These are phyloP conservation scores for Avena insularis DNA, from an alignment of 176 grass and related monocot genomes.

Conservation along the genomic window DNA sequence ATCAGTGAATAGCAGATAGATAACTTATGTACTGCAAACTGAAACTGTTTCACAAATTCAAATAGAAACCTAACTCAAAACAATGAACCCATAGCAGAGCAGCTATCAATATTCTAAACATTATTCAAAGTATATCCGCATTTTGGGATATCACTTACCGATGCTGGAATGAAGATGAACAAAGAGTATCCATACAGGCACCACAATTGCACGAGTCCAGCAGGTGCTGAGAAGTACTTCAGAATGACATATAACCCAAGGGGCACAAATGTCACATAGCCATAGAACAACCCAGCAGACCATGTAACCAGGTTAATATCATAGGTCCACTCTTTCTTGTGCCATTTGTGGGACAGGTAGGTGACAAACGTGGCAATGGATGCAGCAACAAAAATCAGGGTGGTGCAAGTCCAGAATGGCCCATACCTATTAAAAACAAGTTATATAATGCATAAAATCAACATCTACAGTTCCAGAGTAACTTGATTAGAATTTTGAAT, in stretches of 20 bases:
- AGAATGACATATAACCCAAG: constrained; percentile 89
- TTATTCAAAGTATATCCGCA: background rate
- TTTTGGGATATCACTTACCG: constrained; percentile 54
- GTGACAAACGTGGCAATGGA: constrained; percentile 97
- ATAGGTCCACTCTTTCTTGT: constrained; percentile 95
- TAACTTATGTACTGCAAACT: constrained; percentile 20
- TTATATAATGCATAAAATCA: constrained; percentile 25
- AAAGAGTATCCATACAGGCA: constrained; percentile 97
- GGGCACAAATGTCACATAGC: constrained; percentile 91
- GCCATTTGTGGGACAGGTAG: constrained; percentile 92
- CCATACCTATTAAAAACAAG: constrained; percentile 75
- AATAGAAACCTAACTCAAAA: constrained; percentile 2
- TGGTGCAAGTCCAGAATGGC: constrained; percentile 98
- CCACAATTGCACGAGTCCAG: constrained; percentile 92
- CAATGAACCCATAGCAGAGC: constrained; percentile 8
- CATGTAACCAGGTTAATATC: constrained; percentile 98
- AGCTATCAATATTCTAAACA: background rate
- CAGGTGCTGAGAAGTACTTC: constrained; percentile 97
- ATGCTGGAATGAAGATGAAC: constrained; percentile 96
- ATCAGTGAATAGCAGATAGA: background rate
- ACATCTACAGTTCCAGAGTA: background rate
- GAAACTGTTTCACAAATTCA: background rate
- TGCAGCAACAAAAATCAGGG: constrained; percentile 90
- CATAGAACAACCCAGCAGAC: constrained; percentile 98
- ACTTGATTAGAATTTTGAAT: background rate